Evolutionary conservation across 1,139 yeast genomes (phyloP), one percentile per base, ranked within the genome.

Genomic region (Pichia sp.): DNA sequence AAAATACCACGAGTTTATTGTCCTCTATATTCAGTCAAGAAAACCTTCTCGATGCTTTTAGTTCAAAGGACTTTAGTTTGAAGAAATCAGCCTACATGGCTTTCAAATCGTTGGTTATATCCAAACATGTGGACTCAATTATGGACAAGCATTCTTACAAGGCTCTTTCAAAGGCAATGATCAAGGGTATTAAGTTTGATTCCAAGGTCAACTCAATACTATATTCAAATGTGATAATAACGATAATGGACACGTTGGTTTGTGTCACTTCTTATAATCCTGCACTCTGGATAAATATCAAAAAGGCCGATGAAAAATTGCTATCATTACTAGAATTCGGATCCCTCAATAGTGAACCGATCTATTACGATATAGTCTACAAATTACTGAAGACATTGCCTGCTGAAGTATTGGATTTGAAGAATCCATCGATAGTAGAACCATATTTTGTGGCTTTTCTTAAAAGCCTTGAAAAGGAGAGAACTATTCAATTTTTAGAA

Each of bases 321-420:
- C 47, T 74, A 1, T 76, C 70, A 0, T 77, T 82, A 57, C 64
- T 85, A 34, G 70, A 71, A 16, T 57, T 81, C n/a, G 87, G 90
- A 0, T 76, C 79, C 4, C 75, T 84, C 52, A 75, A 75, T 54
- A 81, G 85, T 60, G 72, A 73, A 46, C 77, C 83, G 0, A 60
- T 70, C 0, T 84, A 82, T 62, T 85, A 78, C 62, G 60, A 60
- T 4, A 53, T 67, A 10, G 55, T 76, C 11, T 59, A 34, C 16
- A 57, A 48, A 32, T 54, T 62, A 56, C 60, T 63, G 13, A 61
- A 55, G 6, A 57, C 55, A 7, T 61, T 63, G 38, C 75, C 70
- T 29, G 55, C 49, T 15, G 64, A 61, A 1, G 52, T 63, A n/a
- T 13, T 61, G 11, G 48, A 56, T 4, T 40, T 57, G 43, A 40